These are phyloP conservation scores for Paramarasmius palmivorus DNA, from an alignment of 1,284 basidiomycete genomes.

Conservation along the genomic window DNA sequence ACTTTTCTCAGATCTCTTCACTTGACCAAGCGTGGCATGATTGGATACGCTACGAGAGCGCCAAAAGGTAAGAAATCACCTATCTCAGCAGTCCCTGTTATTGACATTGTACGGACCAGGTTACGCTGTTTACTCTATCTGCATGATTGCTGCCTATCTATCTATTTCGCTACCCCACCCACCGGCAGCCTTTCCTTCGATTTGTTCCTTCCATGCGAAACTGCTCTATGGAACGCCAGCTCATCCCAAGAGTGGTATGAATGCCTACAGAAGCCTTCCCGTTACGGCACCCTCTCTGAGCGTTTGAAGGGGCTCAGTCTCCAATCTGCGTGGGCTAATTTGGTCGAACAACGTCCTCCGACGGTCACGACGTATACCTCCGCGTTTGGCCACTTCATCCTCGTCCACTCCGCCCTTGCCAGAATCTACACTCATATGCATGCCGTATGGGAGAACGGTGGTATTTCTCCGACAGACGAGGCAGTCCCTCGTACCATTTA, in stretches of 20 bases:
- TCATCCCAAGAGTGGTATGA: conserved; percentile 1
- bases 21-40: not conserved
- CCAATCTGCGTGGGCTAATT: not conserved
- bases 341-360: conserved; percentile 1
- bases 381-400: conserved; percentile 1
- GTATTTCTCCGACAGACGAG: not conserved
- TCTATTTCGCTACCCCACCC: conserved; percentile 1
- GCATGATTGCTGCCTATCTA: conserved; percentile 1
- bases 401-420: not conserved
- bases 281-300: not conserved
- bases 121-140: not conserved
- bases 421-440: not conserved
- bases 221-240: conserved; percentile 2
- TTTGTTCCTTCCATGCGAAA: not conserved
- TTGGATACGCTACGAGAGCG: conserved; percentile 3
- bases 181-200: not conserved
- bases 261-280: not conserved
- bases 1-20: not conserved
- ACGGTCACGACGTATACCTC: conserved; percentile 1
- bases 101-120: not conserved
- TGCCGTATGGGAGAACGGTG: not conserved
- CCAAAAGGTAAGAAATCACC: not conserved
- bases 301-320: not conserved
- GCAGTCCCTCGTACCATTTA: not conserved
- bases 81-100: not conserved